Evolutionary conservation across 73 alveolate species (phyloP).

Genomic region (Paraurostyla sp.): DNA sequence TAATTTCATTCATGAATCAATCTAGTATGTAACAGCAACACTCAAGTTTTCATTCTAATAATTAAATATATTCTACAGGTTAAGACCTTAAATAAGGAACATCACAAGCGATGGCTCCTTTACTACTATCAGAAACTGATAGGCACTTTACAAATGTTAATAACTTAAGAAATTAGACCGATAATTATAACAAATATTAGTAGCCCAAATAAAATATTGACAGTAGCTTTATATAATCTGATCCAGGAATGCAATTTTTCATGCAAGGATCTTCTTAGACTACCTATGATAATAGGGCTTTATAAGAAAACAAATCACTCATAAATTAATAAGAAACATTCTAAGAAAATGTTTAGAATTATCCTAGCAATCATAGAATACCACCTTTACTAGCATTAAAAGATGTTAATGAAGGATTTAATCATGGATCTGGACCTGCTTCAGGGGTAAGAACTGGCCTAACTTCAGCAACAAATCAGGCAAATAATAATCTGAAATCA

Average conservation of each 20-base stretch:
- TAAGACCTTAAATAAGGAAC: background rate
- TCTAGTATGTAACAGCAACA: background rate
- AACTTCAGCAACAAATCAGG: slow-evolving; percentile 3
- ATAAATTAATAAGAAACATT: no score
- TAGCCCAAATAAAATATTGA: background rate
- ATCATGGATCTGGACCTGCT: slow-evolving; percentile 5
- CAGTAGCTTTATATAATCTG: slow-evolving; percentile 12
- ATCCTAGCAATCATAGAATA: no score
- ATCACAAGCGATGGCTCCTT: slow-evolving; percentile 36
- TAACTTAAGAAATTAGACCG: slow-evolving; percentile 10
- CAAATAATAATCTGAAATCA: background rate
- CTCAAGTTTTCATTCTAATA: slow-evolving; percentile 17
- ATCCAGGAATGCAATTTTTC: slow-evolving; percentile 11
- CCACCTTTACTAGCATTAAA: background rate
- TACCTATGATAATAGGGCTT: no score
- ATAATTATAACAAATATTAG: background rate
- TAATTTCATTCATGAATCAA: background rate
- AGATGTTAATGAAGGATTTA: background rate
- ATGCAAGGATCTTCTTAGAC: no score
- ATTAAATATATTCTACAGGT: background rate
- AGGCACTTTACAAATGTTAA: slow-evolving; percentile 13
- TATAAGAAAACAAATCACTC: no score
- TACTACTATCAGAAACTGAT: slow-evolving; percentile 33
- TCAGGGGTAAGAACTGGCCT: slow-evolving; percentile 3
- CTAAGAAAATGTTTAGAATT: no score